Base-by-base conservation (phyloP, 192 early-diverging fungal genomes). In the Coemansia sp. region DNA sequence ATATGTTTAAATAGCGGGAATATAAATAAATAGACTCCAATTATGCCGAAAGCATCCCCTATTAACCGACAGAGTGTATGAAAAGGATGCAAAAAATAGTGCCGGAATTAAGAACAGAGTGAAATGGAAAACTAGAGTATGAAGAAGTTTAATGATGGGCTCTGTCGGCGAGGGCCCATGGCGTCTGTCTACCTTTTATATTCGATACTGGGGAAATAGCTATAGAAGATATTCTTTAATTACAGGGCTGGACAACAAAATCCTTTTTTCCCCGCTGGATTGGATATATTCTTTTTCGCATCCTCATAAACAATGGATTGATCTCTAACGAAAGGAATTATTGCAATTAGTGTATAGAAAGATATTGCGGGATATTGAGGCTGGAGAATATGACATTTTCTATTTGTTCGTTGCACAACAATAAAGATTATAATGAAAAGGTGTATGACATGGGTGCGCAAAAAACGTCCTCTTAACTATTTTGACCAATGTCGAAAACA, bases 161-260 rank as follows among this genome's bases (percentile, higher is more conserved):
- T 54, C 51, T 25, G 51, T 54, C 20, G 51, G 51, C 49, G 49
- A 54, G 51, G 19, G 51, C 51, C 20, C 12, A 11, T 54, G 22
- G 51, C 51, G 22, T 54, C 8, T 54, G 20, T 17, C 12, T 9
- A 54, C 20, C 25, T 54, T 54, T 25, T 54, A 54, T 54, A 54
- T 25, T 25, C 25, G 25, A 25, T 25, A 25, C 25, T 25, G 25
- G 25, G 25, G 25, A 50, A 50, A 50, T 17, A 17, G 49, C 25
- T 25, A 25, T 17, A 17, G 13, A 50, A 17, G 19, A 17, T 50
- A 50, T 50, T 50, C 49, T 25, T 25, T 25, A 25, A 25, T 25
- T 25, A 25, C 25, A 25, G 25, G 25, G 25, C 25, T 25, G 25
- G 25, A 45, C 7, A 45, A 45, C 51, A 54, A 54, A 25, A 54